Conservation (phyloP, 2,329 filamentous ascomycete genomes). For the Ophiostoma tasmaniense region DNA sequence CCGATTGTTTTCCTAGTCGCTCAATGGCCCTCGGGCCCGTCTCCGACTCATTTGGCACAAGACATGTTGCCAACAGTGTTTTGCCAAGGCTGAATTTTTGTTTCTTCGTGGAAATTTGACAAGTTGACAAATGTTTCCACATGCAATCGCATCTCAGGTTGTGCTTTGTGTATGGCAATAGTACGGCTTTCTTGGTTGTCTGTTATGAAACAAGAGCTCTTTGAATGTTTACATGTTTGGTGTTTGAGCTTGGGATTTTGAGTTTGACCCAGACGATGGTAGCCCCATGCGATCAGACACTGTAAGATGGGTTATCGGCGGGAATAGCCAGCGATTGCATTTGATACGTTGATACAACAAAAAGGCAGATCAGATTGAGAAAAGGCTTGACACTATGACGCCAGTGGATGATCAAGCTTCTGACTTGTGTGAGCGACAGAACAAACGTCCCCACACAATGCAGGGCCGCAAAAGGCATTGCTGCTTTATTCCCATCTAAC, state of each 20-base stretch:
- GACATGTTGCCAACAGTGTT: not conserved
- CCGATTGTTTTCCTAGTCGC: not conserved
- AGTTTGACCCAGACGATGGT: not conserved
- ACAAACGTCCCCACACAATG: not conserved
- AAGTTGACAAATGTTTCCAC: not conserved
- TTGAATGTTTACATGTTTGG: not conserved
- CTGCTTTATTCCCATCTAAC: not conserved
- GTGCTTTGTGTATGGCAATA: not conserved
- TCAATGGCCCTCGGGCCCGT: not conserved
- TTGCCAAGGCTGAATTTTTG: not conserved
- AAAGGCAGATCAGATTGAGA: not conserved
- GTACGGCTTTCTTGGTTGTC: not conserved
- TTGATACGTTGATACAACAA: not conserved
- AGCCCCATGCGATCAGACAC: not conserved
- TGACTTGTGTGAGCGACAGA: not conserved
- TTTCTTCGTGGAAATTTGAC: not conserved
- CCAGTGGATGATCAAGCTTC: not conserved
- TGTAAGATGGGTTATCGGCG: not conserved
- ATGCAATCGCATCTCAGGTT: not conserved
- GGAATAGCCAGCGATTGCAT: not conserved
- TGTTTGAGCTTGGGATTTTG: not conserved
- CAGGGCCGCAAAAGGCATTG: not conserved
- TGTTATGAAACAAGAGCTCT: not conserved
- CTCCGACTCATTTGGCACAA: not conserved
- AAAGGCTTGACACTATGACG: not conserved